Evolutionary conservation across 2,329 filamentous ascomycete genomes (phyloP).

Genomic region (Gliomastix tumulicola): DNA sequence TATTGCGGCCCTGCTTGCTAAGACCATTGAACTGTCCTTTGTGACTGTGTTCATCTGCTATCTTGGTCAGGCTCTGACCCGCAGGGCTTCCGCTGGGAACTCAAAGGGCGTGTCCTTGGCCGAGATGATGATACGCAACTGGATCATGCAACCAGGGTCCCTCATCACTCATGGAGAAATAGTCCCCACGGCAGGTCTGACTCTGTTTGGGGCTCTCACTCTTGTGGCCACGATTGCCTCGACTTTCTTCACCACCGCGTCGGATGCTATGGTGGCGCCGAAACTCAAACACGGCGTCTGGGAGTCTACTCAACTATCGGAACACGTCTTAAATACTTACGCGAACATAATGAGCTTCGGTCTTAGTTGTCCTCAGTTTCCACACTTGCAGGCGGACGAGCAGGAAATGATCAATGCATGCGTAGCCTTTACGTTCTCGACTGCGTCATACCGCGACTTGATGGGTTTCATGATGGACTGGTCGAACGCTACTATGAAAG

Average conservation of each 20-base stretch:
- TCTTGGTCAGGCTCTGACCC: slow-evolving; percentile 65
- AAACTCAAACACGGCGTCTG: slow-evolving; percentile 55
- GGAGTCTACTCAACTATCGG: slow-evolving; percentile 41
- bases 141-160: slow-evolving; percentile 67
- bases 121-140: slow-evolving; percentile 71
- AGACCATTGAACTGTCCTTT: slow-evolving; percentile 71
- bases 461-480: slow-evolving; percentile 53
- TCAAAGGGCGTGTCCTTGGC: slow-evolving; percentile 64
- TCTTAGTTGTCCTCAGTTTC: slow-evolving; percentile 52
- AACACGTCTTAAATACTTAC: slow-evolving; percentile 53
- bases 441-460: slow-evolving; percentile 65
- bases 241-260: slow-evolving; percentile 70
- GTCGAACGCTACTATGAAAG: slow-evolving; percentile 35
- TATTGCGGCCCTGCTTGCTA: slow-evolving; percentile 63
- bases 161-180: slow-evolving; percentile 63
- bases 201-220: slow-evolving; percentile 57
- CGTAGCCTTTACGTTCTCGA: slow-evolving; percentile 61
- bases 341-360: slow-evolving; percentile 47
- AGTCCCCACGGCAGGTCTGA: slow-evolving; percentile 55
- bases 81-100: slow-evolving; percentile 54
- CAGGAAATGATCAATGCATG: slow-evolving; percentile 46
- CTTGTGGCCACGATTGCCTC: slow-evolving; percentile 58
- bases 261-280: slow-evolving; percentile 67
- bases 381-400: slow-evolving; percentile 30
- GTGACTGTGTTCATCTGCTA: slow-evolving; percentile 72